Evolutionary conservation across 129 eudicot genomes (phyloP), one percentile per base, ranked within the genome.

Genomic region (Escallonia herrerae): DNA sequence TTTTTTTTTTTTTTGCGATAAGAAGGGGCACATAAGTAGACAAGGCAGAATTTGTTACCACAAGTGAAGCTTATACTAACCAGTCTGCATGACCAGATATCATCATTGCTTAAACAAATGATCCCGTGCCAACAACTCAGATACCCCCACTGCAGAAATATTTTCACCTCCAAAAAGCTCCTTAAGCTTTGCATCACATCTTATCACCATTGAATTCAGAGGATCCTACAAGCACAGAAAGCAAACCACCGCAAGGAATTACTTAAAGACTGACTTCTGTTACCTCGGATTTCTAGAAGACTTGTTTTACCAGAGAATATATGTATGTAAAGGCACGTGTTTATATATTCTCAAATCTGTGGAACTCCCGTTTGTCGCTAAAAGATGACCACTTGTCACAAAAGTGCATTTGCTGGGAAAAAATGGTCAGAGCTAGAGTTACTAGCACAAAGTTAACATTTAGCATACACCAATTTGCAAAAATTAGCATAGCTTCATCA

Each of bases 161-260:
- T 81, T 82, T 58, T 84, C 91, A 45, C 91, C 84, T 44, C 95
- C 97, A 60, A 90, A 85, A 53, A 90, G 90, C 51, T 82, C 90
- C 78, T 74, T 81, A 42, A 90, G 83, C 74, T 90, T 90, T 71
- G 76, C 84, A 72, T 90, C 97, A 76, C 97, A 90, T 56, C 79
- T 7, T 43, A 87, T 80, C 65, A 81, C 76, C 75, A 81, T 77
- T 7, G 85, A 64, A 72, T 84, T 87, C 68, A 64, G 49, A 43
- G 97, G 95, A 76, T 90, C 97, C 97, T 90, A 65, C 50, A 70
- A 61, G 58, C 43, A 57, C 48, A 49, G 51, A 64, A 7, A 12
- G 58, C 63, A 73, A 51, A 56, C n/a, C 7, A 61, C 12, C 40
- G 64, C 12, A 52, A 22, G 2, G 5, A 56, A 43, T 22, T 38